A percentile compares a stretch with the other conserved stretches of the same genome.
phyloP scores from a whole-genome alignment of 768 basidiomycete species.

The Trametes cinnabarina region DNA sequence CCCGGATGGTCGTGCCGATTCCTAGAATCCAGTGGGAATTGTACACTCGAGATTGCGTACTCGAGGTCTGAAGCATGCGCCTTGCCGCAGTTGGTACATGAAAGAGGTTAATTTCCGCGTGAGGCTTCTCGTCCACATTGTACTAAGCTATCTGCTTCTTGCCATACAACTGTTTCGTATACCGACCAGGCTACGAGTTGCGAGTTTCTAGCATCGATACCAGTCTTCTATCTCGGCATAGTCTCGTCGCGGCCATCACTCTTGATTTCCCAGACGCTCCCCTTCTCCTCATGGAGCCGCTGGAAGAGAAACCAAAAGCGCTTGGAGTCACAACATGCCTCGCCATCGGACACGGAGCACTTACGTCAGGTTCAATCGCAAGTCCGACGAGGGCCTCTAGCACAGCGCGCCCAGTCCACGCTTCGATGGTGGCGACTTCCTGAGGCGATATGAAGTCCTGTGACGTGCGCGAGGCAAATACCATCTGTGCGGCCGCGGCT shows the following conservation, averaged over 20 bases:
- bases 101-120: no score
- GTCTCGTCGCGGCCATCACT: not conserved
- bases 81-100: no score
- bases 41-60: no score
- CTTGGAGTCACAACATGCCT: not conserved
- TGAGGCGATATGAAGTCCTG: conserved; percentile 74
- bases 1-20: no score
- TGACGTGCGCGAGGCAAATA: conserved; percentile 74
- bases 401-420: conserved; percentile 59
- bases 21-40: no score
- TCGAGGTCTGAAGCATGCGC: no score
- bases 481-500: conserved; percentile 79
- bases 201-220: no score
- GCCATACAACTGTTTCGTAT: no score
- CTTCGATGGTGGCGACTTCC: conserved; percentile 56
- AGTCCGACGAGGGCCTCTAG: conserved; percentile 53
- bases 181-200: no score
- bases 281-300: conserved; percentile 21
- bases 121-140: no score
- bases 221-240: not conserved
- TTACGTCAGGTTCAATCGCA: conserved; percentile 50
- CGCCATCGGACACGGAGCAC: conserved; percentile 26
- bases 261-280: conserved; percentile 24
- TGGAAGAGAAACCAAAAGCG: not conserved
- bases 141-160: no score